Evolutionary conservation across 208 protist species (phyloP), one percentile per base, ranked within the genome.

Genomic region (Acanthamoeba healyi): DNA sequence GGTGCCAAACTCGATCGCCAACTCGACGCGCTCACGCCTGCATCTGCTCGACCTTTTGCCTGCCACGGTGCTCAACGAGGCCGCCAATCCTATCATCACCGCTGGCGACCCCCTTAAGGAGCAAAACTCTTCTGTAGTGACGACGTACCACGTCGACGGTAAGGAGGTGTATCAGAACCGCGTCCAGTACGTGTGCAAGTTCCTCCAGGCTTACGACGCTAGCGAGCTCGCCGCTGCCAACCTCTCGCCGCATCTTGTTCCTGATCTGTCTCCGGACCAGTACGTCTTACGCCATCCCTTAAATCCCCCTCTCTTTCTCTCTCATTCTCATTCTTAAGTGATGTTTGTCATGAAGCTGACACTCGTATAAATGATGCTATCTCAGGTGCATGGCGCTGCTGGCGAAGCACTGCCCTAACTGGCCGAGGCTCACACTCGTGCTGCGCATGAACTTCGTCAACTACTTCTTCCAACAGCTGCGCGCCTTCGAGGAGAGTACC

Each of bases 141-240:
- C 44, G 44, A 14, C 17, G n/a, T 86, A 86, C 44, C 19, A n/a
- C 22, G 44, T 26, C 29, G 26, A 40, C 12, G 77, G 22, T 29
- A 24, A 49, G 77, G 6, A 19, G 54, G 54, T 74, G 40, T 14
- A 46, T 17, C 84, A 91, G n/a, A 91, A 91, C 44, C 84, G 84
- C 51, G 84, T 91, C 26, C 84, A 91, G 34, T 91, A 91, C 19
- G 84, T 91, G n/a, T 91, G 84, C 56, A 91, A 91, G 36, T 91
- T 72, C 29, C 84, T 91, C 36, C 49, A 72, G 32, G 56, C 84
- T 10, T 54, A 74, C 84, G 40, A 34, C 42, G 40, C 22, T 12
- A 70, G 46, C 32, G 4, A n/a, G n/a, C 36, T 91, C 12, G 15
- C 61, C 19, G 36, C 29, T 22, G 36, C 26, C 26, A 70, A 91